Conservation (phyloP, 768 basidiomycete genomes). For the Pulveroboletus sp. region DNA sequence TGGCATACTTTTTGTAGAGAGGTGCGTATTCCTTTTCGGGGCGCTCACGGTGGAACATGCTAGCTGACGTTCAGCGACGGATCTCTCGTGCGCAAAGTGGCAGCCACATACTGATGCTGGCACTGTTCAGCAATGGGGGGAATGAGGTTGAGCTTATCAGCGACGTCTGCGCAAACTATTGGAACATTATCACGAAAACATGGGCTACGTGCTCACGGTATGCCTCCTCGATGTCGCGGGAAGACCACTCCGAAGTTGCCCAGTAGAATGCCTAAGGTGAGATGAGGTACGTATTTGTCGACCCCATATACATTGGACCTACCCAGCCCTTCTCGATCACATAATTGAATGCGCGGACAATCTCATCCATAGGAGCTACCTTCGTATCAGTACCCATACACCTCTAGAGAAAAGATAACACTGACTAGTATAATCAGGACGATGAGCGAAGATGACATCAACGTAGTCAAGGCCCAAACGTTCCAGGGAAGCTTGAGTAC, state of each 20-base stretch:
- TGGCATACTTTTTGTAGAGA: constrained; percentile 44
- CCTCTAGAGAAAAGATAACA: neutral
- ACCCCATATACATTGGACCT: neutral
- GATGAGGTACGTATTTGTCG: neutral
- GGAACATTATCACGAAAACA: neutral
- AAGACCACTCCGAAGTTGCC: constrained; percentile 58
- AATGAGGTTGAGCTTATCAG: constrained; percentile 48
- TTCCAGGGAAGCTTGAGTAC: constrained; percentile 46
- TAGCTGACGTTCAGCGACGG: constrained; percentile 14
- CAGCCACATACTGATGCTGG: constrained; percentile 37
- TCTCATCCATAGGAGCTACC: constrained; percentile 48
- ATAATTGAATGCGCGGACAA: constrained; percentile 57
- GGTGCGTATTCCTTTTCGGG: constrained; percentile 54
- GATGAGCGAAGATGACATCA: constrained; percentile 49
- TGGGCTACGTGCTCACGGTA: constrained; percentile 23
- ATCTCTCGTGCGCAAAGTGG: too few relatives aligned
- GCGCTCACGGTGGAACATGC: constrained; percentile 50
- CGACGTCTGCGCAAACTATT: constrained; percentile 36
- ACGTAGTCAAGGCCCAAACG: constrained; percentile 55
- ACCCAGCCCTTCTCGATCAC: constrained; percentile 50
- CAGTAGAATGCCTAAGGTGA: constrained; percentile 38
- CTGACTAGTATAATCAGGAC: constrained; percentile 39
- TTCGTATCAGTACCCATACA: neutral
- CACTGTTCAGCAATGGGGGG: constrained; percentile 54
- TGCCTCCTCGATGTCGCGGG: constrained; percentile 47